A percentile compares a stretch with the other conserved stretches of the same genome.
Conservation (phyloP, 805 yeast genomes). For the Isabelozyma gotoi region DNA sequence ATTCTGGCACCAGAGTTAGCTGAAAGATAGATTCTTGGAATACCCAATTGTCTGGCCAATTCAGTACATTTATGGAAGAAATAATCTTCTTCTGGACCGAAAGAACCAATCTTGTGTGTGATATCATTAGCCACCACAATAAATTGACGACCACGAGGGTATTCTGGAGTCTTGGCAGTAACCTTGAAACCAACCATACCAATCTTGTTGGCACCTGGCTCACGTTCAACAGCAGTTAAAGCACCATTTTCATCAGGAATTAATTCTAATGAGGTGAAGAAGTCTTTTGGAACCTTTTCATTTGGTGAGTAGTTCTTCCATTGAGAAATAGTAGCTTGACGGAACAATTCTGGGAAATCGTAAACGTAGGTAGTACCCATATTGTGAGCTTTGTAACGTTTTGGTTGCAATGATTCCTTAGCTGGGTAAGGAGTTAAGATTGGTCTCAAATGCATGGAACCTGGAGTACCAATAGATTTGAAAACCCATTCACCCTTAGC, state of each 20-base stretch:
- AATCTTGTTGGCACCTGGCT: constrained; percentile 91
- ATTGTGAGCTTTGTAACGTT: constrained; percentile 96
- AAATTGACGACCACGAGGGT: constrained; percentile 93
- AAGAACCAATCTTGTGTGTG: constrained; percentile 97
- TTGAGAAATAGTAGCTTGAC: constrained; percentile 80
- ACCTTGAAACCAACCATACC: constrained; percentile 98
- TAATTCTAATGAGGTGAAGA: constrained; percentile 77
- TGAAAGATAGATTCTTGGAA: constrained; percentile 92
- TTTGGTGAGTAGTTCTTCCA: constrained; percentile 72
- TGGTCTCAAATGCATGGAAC: constrained; percentile 95
- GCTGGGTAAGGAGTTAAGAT: constrained; percentile 96
- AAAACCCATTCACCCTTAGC: constrained; percentile 95
- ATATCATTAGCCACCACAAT: constrained; percentile 95
- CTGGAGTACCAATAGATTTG: constrained; percentile 92
- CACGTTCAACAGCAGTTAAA: constrained; percentile 86
- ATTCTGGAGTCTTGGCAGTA: constrained; percentile 91
- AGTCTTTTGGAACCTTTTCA: constrained; percentile 68
- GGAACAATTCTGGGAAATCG: constrained; percentile 98
- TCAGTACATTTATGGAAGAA: constrained; percentile 93
- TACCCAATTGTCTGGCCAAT: constrained; percentile 83
- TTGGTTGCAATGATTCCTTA: constrained; percentile 97
- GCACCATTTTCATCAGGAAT: constrained; percentile 78
- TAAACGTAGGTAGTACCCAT: constrained; percentile 98
- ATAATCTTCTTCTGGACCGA: constrained; percentile 93
- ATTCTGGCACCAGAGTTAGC: constrained; percentile 99